A percentile compares a stretch with the other conserved stretches of the same genome.
These are phyloP conservation scores for Paramecium biaurelia DNA, from an alignment of 73 alveolate species.

Conservation along the genomic window DNA sequence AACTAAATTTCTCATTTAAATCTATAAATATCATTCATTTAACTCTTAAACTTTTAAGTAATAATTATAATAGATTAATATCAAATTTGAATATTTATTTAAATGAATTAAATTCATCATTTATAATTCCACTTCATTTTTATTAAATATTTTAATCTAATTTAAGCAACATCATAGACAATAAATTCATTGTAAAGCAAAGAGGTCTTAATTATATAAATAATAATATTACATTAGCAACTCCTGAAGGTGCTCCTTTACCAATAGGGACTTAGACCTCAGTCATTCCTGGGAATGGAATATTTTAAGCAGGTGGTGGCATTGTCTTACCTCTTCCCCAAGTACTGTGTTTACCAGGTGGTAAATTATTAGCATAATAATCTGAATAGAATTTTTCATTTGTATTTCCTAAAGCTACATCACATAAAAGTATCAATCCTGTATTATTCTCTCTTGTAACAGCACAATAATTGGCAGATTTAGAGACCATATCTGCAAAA, in stretches of 20 bases:
- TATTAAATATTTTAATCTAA: conserved; percentile 51
- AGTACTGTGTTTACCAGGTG: conserved; percentile 77
- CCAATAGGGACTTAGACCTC: conserved; percentile 85
- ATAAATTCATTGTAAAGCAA: conserved; percentile 90
- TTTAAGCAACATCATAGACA: conserved; percentile 81
- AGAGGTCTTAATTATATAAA: conserved; percentile 59
- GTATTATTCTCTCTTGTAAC: conserved; percentile 75
- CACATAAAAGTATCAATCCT: conserved; percentile 92
- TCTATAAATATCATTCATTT: too few species aligned
- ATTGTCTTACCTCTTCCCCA: conserved; percentile 86
- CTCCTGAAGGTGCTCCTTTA: conserved; percentile 56
- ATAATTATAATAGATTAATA: too few species aligned
- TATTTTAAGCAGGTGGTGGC: conserved; percentile 73
- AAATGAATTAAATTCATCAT: background rate
- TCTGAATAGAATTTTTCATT: conserved; percentile 86
- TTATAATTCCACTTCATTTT: conserved; percentile 52
- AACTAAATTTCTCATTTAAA: too few species aligned
- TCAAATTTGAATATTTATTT: background rate
- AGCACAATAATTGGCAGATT: conserved; percentile 89
- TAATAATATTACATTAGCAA: conserved; percentile 41
- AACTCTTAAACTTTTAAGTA: too few species aligned
- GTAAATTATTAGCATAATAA: conserved; percentile 81
- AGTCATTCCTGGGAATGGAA: conserved; percentile 73
- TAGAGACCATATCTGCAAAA: conserved; percentile 97
- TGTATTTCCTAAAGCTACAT: conserved; percentile 95